Evolutionary conservation across 192 early-diverging fungal genomes (phyloP), one percentile per base, ranked within the genome.

Genomic region (Rhizophagus prolifer): DNA sequence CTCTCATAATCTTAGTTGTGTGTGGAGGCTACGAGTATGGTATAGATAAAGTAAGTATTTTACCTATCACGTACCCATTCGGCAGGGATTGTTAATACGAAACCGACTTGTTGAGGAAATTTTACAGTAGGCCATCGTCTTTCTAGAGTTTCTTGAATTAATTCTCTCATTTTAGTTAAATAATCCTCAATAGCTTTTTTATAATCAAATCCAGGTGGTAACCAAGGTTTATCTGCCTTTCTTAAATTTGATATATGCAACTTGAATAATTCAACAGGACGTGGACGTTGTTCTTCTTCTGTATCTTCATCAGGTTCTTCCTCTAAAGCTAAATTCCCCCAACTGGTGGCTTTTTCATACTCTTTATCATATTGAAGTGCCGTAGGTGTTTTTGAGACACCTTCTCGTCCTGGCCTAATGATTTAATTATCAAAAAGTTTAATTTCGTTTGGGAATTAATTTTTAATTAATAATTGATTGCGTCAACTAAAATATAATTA

Each of bases 231-330:
- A 2, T 76, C 74, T 3, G 9, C 8, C 5, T 46, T 14, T 21
- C 26, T 50, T 23, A 76, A 65, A n/a, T 25, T 25, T 16, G 62
- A 76, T 1, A 76, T 26, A 66, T 76, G 74, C 16, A 76, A 76
- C 58, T 76, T 76, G 13, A 76, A 76, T n/a, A 66, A 34, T 66
- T 76, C 74, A 16, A 76, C 28, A n/a, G 74, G 74, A 44, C 58
- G 38, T 16, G 74, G 25, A 46, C 26, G 58, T 21, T 19, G 47
- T 54, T 21, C 19, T 54, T 21, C 19, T 54, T 54, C 50, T 21
- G 16, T 19, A 54, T 54, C 16, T 54, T 54, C 50, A 54, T 54
- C 38, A 10, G 46, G 58, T 25, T 76, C 74, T 30, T 76, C 64
- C 7, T 64, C 64, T 9, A 76, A 59, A 2, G 74, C 74, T 23